These are phyloP conservation scores for Fusarium haematococcum DNA, from an alignment of 2,329 filamentous ascomycete species.

Conservation along the genomic window DNA sequence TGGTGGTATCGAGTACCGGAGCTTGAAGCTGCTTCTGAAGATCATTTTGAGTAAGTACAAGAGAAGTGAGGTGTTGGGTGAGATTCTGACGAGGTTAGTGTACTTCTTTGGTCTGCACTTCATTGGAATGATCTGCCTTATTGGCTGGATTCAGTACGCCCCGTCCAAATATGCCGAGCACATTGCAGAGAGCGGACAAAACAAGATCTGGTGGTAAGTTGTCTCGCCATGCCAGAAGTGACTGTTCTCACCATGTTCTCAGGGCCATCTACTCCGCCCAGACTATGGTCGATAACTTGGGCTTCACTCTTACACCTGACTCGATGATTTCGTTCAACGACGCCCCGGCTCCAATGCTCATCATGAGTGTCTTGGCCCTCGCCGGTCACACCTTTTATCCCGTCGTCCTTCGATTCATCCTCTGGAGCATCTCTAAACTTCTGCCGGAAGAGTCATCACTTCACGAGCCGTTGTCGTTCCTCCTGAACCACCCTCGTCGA, in stretches of 20 bases:
- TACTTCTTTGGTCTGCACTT: constrained; percentile 61
- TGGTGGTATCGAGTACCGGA: constrained; percentile 65
- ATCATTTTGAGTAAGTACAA: constrained; percentile 53
- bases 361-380: constrained; percentile 62
- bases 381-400: constrained; percentile 69
- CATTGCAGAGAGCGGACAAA: constrained; percentile 53
- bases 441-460: constrained; percentile 53
- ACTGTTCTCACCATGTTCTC: constrained; percentile 5
- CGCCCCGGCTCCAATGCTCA: constrained; percentile 56
- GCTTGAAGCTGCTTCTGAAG: constrained; percentile 61
- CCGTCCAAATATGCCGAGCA: constrained; percentile 55
- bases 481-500: constrained; percentile 71
- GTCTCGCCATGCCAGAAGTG: no score
- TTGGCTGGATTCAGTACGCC: constrained; percentile 60
- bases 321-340: constrained; percentile 64
- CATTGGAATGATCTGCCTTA: constrained; percentile 60
- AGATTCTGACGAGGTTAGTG: constrained; percentile 38
- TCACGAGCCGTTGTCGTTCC: constrained; percentile 62
- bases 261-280: constrained; percentile 63
- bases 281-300: constrained; percentile 65
- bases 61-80: fast-evolving
- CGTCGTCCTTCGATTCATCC: constrained; percentile 65
- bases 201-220: constrained; percentile 62
- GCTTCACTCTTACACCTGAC: constrained; percentile 66
- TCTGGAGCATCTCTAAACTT: constrained; percentile 67